These are phyloP conservation scores for Suillus alpinus DNA, from an alignment of 768 basidiomycete species.

Conservation along the genomic window DNA sequence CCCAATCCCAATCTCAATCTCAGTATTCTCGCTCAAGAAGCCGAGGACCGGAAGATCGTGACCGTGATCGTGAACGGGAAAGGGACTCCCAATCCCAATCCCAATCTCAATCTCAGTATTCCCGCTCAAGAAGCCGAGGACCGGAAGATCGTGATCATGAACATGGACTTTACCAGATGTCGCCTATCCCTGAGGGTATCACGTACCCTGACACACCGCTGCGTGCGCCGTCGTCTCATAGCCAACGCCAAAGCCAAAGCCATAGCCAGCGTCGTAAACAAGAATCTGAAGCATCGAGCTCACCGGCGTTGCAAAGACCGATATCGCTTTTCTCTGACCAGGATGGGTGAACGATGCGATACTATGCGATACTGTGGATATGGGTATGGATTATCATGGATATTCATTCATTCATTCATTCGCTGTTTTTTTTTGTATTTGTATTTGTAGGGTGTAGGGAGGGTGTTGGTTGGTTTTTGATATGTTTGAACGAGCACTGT, in stretches of 20 bases:
- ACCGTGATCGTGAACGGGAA: no score
- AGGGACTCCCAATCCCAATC: no score
- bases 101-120: not conserved
- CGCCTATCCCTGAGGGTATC: constrained; percentile 26
- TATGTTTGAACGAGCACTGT: not conserved
- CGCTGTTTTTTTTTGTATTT: not conserved
- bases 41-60: not conserved
- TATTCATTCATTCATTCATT: no score
- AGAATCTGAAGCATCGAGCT: constrained; percentile 14
- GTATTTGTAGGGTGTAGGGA: not conserved
- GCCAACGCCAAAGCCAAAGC: not conserved
- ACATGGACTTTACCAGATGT: constrained; percentile 19
- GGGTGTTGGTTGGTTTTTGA: no score
- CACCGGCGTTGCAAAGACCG: constrained; percentile 28
- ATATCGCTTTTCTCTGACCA: constrained; percentile 26
- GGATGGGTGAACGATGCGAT: not conserved
- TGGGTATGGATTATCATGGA: no score
- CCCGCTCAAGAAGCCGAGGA: constrained; percentile 4
- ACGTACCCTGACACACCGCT: constrained; percentile 25
- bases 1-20: no score
- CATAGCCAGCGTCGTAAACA: constrained; percentile 4
- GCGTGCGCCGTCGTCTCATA: constrained; percentile 25
- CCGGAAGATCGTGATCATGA: no score
- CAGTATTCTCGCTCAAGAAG: constrained; percentile 3
- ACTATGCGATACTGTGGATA: no score